phyloP scores from a whole-genome alignment of 2,329 filamentous ascomycete genomes.

The Chalaropsis thielavioides region DNA sequence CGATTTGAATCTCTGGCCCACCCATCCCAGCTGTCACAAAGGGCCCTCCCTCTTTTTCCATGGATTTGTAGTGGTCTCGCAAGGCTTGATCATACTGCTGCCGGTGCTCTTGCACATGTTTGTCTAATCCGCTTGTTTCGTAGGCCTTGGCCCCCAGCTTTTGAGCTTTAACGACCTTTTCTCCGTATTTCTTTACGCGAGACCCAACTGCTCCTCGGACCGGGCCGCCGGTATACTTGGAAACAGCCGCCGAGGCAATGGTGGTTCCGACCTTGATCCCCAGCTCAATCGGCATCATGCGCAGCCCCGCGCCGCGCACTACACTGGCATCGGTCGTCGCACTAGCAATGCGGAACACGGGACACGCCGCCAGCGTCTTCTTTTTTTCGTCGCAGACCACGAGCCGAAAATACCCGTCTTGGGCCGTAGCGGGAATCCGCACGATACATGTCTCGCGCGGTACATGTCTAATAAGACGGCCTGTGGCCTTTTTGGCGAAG shows the following conservation, averaged over 20 bases:
- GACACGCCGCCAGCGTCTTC: slow-evolving; percentile 48
- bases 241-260: slow-evolving; percentile 25
- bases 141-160: slow-evolving; percentile 24
- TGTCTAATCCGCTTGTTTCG: slow-evolving; percentile 21
- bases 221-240: slow-evolving; percentile 22
- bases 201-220: slow-evolving; percentile 30
- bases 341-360: slow-evolving; percentile 55
- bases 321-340: slow-evolving; percentile 46
- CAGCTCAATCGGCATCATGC: slow-evolving; percentile 50
- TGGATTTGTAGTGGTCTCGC: slow-evolving; percentile 1
- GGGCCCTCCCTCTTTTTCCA: background rate
- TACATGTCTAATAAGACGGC: slow-evolving; percentile 32
- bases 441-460: slow-evolving; percentile 50
- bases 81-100: slow-evolving; percentile 22
- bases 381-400: slow-evolving; percentile 42
- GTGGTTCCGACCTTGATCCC: slow-evolving; percentile 43
- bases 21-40: background rate
- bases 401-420: slow-evolving; percentile 55
- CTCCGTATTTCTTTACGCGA: slow-evolving; percentile 20
- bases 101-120: slow-evolving; percentile 21
- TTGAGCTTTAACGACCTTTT: slow-evolving; percentile 23
- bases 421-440: slow-evolving; percentile 46
- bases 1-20: slow-evolving; percentile 21
- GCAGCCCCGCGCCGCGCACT: slow-evolving; percentile 48
- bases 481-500: slow-evolving; percentile 43